Percentiles rank a stretch among this genome's conserved stretches.
Conservation (phyloP, 192 early-diverging fungal species). For the Gaertneriomyces sp. region DNA sequence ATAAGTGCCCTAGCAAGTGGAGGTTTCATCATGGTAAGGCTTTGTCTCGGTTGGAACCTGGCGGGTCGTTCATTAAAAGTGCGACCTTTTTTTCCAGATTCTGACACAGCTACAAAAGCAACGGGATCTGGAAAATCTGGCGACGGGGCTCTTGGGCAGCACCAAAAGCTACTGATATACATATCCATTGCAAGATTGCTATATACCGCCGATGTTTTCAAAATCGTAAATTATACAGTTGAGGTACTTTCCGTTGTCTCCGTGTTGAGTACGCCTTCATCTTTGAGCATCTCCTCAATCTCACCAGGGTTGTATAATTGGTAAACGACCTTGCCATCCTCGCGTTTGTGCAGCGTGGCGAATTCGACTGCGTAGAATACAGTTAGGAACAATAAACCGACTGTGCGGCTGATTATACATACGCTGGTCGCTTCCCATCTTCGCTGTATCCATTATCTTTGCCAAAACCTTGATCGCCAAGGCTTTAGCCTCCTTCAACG, state of each 20-base stretch:
- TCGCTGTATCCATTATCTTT: slow-evolving; percentile 95
- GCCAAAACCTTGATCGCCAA: slow-evolving; percentile 90
- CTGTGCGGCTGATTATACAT: slow-evolving; percentile 35
- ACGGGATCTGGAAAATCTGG: slow-evolving; percentile 21
- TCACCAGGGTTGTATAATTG: slow-evolving; percentile 67
- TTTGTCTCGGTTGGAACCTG: not conserved
- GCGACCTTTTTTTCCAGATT: slow-evolving; percentile 8
- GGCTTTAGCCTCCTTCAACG: slow-evolving; percentile 83
- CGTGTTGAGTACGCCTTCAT: slow-evolving; percentile 42
- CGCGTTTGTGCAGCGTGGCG: slow-evolving; percentile 71
- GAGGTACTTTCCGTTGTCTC: slow-evolving; percentile 2
- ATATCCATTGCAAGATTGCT: not conserved
- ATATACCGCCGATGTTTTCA: not conserved
- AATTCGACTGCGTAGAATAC: slow-evolving; percentile 68
- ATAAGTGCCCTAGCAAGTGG: slow-evolving; percentile 71
- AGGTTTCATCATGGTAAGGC: slow-evolving; percentile 50
- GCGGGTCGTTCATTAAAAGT: not conserved
- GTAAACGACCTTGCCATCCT: slow-evolving; percentile 59
- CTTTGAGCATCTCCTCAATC: slow-evolving; percentile 78
- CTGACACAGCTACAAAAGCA: slow-evolving; percentile 30
- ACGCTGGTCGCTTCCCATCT: slow-evolving; percentile 88
- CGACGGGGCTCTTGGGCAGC: not conserved
- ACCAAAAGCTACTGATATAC: not conserved
- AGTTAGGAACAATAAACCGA: not conserved
- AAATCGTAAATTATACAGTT: not conserved